Evolutionary conservation across 2,329 filamentous ascomycete species (phyloP).

Genomic region (Ophiostoma sp.): DNA sequence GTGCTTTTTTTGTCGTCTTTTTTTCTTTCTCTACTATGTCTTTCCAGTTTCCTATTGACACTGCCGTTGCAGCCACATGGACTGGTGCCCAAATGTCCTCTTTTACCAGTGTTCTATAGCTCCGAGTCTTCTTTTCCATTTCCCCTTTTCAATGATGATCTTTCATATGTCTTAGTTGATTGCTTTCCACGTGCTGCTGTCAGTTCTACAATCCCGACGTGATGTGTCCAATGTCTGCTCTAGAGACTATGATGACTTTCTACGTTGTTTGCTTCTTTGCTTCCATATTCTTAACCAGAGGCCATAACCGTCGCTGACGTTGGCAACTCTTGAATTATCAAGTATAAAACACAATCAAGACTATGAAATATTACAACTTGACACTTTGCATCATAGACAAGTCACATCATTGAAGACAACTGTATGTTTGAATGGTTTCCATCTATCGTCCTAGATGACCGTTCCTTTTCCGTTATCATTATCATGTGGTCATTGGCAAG

Average conservation of each 20-base stretch:
- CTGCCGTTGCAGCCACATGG: background rate
- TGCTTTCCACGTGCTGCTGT: background rate
- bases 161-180: background rate
- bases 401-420: background rate
- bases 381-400: background rate
- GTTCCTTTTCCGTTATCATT: background rate
- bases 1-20: background rate
- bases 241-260: background rate
- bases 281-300: background rate
- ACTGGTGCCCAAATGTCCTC: background rate
- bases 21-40: background rate
- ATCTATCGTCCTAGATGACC: background rate
- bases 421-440: background rate
- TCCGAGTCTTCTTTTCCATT: too few relatives aligned
- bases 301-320: background rate
- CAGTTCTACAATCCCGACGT: background rate
- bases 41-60: background rate
- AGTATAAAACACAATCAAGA: background rate
- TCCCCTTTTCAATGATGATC: background rate
- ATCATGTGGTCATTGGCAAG: background rate
- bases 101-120: background rate
- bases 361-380: background rate
- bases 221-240: background rate
- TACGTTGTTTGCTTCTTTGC: background rate
- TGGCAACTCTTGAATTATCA: background rate